A percentile compares a stretch with the other conserved stretches of the same genome.
Conservation (phyloP, 371 early-diverging fungal genomes). For the Actinomucor elegans region DNA sequence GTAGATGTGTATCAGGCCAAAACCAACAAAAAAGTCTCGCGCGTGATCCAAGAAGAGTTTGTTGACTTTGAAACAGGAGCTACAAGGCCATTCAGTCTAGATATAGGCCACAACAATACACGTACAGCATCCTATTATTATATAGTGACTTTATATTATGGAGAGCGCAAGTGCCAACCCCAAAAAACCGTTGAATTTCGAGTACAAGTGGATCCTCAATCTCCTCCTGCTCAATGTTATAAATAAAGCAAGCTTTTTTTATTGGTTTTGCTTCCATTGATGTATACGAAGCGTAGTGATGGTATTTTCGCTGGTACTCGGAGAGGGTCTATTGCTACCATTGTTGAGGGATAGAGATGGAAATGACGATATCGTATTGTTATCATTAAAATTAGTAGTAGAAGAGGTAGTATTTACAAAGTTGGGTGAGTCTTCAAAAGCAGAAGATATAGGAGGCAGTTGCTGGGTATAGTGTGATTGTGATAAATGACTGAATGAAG, state of each 20-base stretch:
- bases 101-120: too few species aligned
- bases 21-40: not conserved
- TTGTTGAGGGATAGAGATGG: too few species aligned
- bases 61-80: not conserved
- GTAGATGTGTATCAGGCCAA: not conserved
- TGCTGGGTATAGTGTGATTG: not conserved
- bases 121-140: not conserved
- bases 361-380: too few species aligned
- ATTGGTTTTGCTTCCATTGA: constrained; percentile 19
- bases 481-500: not conserved
- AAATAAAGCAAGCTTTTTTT: not conserved
- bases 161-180: not conserved
- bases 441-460: not conserved
- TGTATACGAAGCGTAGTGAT: constrained; percentile 12
- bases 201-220: not conserved
- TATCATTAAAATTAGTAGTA: not conserved
- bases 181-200: not conserved
- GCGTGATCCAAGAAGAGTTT: not conserved
- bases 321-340: not conserved
- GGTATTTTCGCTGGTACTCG: not conserved
- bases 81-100: not conserved
- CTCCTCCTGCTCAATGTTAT: not conserved
- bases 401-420: constrained; percentile 2
- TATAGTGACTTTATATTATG: not conserved
- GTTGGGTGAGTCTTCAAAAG: not conserved